Percentiles rank a stretch among this genome's conserved stretches.
Evolutionary conservation across 2,329 filamentous ascomycete species (phyloP).

Genomic region (Monosporascus sp.): DNA sequence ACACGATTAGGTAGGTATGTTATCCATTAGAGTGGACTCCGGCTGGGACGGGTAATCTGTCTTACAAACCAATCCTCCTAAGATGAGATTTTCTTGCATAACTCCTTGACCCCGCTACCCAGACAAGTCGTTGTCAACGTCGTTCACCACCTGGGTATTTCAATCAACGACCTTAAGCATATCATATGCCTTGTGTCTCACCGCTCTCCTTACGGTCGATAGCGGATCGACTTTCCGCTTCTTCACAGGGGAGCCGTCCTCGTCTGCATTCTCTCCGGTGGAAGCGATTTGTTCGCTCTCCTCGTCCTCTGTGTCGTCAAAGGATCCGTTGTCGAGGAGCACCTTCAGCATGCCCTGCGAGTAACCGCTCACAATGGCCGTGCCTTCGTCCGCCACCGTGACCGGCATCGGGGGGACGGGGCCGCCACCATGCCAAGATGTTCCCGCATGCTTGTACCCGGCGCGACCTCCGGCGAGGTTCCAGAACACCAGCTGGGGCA

Average conservation of each 20-base stretch:
- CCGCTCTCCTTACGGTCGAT: conserved; percentile 41
- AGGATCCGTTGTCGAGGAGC: conserved; percentile 46
- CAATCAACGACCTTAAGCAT: conserved; percentile 53
- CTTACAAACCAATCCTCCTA: no score
- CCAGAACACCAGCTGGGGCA: conserved; percentile 58
- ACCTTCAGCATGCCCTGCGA: conserved; percentile 54
- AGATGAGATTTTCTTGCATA: no score
- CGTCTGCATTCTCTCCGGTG: conserved; percentile 32
- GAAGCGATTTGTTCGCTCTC: conserved; percentile 21
- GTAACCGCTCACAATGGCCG: conserved; percentile 49
- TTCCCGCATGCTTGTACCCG: conserved; percentile 6
- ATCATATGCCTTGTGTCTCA: conserved; percentile 47
- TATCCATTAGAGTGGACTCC: no score
- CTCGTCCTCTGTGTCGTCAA: conserved; percentile 35
- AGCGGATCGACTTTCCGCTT: conserved; percentile 40
- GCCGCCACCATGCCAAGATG: conserved; percentile 11
- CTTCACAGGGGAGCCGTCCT: conserved; percentile 25
- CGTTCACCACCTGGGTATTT: background rate
- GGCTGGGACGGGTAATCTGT: no score
- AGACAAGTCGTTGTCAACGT: no score
- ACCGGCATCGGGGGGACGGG: conserved; percentile 43
- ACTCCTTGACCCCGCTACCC: no score
- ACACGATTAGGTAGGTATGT: no score
- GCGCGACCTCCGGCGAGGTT: conserved; percentile 43
- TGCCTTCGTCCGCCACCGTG: conserved; percentile 37